phyloP scores from a whole-genome alignment of 805 yeast species.

The Lipomyces sp. region DNA sequence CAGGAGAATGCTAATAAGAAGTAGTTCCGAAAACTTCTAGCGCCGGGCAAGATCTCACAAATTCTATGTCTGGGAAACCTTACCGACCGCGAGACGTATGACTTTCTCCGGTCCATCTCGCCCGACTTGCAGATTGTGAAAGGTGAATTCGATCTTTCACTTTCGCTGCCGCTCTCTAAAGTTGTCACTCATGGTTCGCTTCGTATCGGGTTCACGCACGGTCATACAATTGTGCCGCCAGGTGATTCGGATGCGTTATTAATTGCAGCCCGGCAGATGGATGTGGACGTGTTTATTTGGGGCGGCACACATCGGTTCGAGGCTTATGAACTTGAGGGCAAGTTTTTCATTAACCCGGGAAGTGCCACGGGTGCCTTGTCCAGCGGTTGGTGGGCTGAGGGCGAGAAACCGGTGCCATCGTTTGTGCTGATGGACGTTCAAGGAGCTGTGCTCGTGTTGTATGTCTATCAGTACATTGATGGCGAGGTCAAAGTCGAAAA shows the following conservation, averaged over 20 bases:
- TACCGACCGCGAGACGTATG: constrained; percentile 63
- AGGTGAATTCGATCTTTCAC: constrained; percentile 71
- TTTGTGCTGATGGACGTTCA: constrained; percentile 89
- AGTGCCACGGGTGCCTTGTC: constrained; percentile 91
- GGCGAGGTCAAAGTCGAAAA: constrained; percentile 92
- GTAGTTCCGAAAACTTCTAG: constrained; percentile 73
- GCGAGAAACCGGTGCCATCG: constrained; percentile 68
- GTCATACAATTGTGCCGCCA: constrained; percentile 80
- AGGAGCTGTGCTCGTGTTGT: constrained; percentile 75
- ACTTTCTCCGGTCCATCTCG: constrained; percentile 69
- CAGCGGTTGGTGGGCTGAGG: constrained; percentile 66
- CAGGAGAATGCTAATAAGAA: constrained; percentile 6
- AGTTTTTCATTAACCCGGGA: constrained; percentile 95
- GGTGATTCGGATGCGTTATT: constrained; percentile 84
- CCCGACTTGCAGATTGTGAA: constrained; percentile 74
- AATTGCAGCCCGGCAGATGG: constrained; percentile 84
- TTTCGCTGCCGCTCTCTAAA: constrained; percentile 61
- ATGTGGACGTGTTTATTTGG: constrained; percentile 88
- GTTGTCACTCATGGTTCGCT: constrained; percentile 72
- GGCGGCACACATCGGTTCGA: constrained; percentile 94
- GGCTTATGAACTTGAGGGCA: constrained; percentile 89
- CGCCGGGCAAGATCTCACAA: constrained; percentile 84
- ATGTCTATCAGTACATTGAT: constrained; percentile 78
- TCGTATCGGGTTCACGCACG: constrained; percentile 82
- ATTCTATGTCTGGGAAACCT: constrained; percentile 86